These are phyloP conservation scores for Salvia sclarea DNA, from an alignment of 305 asterid species.

Conservation along the genomic window DNA sequence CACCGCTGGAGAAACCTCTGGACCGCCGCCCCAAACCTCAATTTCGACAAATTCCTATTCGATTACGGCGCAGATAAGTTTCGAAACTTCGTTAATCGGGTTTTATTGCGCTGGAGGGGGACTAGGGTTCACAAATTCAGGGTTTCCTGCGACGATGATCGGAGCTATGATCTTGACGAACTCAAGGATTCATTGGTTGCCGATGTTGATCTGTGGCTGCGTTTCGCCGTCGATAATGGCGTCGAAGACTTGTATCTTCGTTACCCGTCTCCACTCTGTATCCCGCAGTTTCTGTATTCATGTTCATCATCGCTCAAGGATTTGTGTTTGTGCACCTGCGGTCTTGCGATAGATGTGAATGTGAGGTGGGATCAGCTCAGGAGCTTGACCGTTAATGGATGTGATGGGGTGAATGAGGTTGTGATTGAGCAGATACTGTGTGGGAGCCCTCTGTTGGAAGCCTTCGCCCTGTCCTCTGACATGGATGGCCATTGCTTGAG, in stretches of 20 bases:
- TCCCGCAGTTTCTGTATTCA: background rate
- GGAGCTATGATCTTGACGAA: background rate
- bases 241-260: background rate
- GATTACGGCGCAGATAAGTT: background rate
- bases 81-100: background rate
- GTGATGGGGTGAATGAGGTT: background rate
- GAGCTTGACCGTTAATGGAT: background rate
- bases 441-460: constrained; percentile 8
- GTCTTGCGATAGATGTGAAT: background rate
- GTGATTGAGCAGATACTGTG: background rate
- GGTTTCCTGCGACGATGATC: background rate
- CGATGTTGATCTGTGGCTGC: background rate
- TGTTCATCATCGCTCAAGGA: background rate
- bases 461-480: background rate
- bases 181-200: background rate
- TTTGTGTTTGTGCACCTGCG: background rate
- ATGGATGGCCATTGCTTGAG: background rate
- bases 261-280: background rate
- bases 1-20: constrained; percentile 14
- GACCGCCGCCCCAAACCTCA: constrained; percentile 14
- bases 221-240: background rate
- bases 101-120: background rate
- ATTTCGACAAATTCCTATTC: too few species aligned
- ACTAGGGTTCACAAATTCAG: background rate
- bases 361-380: background rate